phyloP scores from a whole-genome alignment of 1,139 yeast genomes.

The Geotrichum europaeum region DNA sequence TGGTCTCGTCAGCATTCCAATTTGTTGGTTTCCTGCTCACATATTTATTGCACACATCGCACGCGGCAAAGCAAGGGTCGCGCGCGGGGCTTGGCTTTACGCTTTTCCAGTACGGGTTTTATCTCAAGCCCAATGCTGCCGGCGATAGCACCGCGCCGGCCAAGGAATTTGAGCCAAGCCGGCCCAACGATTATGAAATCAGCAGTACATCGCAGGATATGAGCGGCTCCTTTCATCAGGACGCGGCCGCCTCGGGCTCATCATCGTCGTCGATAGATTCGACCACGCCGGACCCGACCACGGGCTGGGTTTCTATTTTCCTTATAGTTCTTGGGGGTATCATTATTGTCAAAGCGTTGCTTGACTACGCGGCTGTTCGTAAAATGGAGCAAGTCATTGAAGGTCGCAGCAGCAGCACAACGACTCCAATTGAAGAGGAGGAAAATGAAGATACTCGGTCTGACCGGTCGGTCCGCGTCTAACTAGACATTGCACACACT shows the following conservation, averaged over 20 bases:
- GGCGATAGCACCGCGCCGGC: conserved; percentile 39
- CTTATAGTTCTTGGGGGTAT: conserved; percentile 64
- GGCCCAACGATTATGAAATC: conserved; percentile 38
- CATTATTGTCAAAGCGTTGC: conserved; percentile 57
- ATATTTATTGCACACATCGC: conserved; percentile 87
- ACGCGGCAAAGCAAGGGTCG: conserved; percentile 95
- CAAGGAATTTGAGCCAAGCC: conserved; percentile 33
- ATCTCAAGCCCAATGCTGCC: conserved; percentile 53
- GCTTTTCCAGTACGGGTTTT: conserved; percentile 68
- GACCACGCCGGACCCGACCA: conserved; percentile 19
- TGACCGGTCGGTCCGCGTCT: background rate
- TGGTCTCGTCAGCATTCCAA: conserved; percentile 86
- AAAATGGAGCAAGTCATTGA: conserved; percentile 60
- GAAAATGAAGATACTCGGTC: background rate
- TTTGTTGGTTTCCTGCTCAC: conserved; percentile 90
- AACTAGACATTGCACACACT: background rate
- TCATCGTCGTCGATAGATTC: conserved; percentile 1
- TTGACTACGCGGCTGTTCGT: conserved; percentile 71
- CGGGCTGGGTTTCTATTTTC: conserved; percentile 43
- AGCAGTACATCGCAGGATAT: conserved; percentile 31
- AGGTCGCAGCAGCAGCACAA: conserved; percentile 19
- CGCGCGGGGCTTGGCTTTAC: conserved; percentile 89
- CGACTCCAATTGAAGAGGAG: background rate
- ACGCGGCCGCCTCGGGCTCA: conserved; percentile 29
- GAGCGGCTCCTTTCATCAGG: conserved; percentile 25